Evolutionary conservation across 352 stramenopile species (phyloP).

Genomic region (Globisporangium mamillatum): DNA sequence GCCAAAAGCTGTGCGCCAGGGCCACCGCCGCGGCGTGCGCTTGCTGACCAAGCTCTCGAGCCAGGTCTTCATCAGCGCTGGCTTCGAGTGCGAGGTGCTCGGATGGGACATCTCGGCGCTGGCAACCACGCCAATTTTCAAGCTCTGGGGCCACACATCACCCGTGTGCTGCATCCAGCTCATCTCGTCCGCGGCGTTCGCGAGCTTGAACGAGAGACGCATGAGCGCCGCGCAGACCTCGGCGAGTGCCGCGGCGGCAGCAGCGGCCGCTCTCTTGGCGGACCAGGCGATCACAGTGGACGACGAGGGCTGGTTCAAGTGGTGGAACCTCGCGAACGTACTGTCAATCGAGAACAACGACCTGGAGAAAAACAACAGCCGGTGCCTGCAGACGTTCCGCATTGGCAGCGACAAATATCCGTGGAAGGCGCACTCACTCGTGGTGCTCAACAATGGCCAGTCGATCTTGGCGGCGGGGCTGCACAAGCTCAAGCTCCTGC

Average conservation of each 20-base stretch:
- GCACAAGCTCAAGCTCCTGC: conserved; percentile 74
- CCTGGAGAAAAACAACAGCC: conserved; percentile 46
- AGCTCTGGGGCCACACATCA: conserved; percentile 60
- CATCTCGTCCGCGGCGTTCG: conserved; percentile 35
- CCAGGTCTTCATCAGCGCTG: conserved; percentile 69
- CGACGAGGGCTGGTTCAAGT: conserved; percentile 82
- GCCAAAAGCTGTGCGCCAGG: conserved; percentile 42
- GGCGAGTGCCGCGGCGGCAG: conserved; percentile 14
- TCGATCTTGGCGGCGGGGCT: conserved; percentile 51
- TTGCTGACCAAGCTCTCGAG: conserved; percentile 59
- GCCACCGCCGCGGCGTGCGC: conserved; percentile 61
- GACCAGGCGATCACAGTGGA: conserved; percentile 78
- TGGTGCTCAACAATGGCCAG: conserved; percentile 61
- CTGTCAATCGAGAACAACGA: conserved; percentile 64
- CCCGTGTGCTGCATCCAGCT: conserved; percentile 70
- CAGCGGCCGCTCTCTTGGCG: conserved; percentile 28
- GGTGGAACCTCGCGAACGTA: conserved; percentile 71
- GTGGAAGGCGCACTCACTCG: conserved; percentile 65
- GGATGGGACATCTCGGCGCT: conserved; percentile 71
- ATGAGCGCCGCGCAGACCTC: conserved; percentile 5
- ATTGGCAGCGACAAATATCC: conserved; percentile 67
- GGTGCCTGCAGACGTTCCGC: conserved; percentile 66
- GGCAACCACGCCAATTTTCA: conserved; percentile 60
- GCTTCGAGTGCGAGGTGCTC: conserved; percentile 74
- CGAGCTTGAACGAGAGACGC: conserved; percentile 6